phyloP scores from a whole-genome alignment of 2,329 filamentous ascomycete species.

The Exophiala spinifera region DNA sequence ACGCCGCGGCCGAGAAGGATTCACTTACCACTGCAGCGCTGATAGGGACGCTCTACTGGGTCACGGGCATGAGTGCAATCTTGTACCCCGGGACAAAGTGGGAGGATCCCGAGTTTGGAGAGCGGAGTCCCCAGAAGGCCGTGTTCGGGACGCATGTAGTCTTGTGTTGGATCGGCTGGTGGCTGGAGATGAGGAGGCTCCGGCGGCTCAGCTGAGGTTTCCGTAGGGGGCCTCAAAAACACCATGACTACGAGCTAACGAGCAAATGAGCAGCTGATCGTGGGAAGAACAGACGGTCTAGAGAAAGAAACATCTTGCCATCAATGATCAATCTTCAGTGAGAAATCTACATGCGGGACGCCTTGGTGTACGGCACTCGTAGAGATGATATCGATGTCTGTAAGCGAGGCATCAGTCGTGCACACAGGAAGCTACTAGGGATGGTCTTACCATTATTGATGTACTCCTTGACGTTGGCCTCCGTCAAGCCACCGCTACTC shows the following conservation, averaged over 20 bases:
- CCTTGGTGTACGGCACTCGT: constrained; percentile 97
- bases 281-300: not conserved
- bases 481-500: constrained; percentile 84
- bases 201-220: no score
- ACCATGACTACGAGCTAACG: no score
- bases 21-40: constrained; percentile 35
- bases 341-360: constrained; percentile 90
- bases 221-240: no score
- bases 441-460: constrained; percentile 64
- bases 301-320: not conserved
- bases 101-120: constrained; percentile 48
- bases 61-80: constrained; percentile 43
- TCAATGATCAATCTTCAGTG: constrained; percentile 83
- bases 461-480: constrained; percentile 78
- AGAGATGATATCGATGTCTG: constrained; percentile 91
- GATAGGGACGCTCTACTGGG: constrained; percentile 45
- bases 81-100: constrained; percentile 47
- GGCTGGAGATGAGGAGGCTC: constrained; percentile 20
- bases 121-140: constrained; percentile 37
- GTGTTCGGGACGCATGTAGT: constrained; percentile 19
- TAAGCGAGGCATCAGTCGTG: constrained; percentile 7
- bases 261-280: no score
- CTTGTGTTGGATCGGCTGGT: constrained; percentile 27
- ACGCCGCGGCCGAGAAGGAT: constrained; percentile 7
- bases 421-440: constrained; percentile 6